Percentiles rank a stretch among this genome's conserved stretches.
Conservation (phyloP, 345 rosid genomes). For the Gossypium australe region DNA sequence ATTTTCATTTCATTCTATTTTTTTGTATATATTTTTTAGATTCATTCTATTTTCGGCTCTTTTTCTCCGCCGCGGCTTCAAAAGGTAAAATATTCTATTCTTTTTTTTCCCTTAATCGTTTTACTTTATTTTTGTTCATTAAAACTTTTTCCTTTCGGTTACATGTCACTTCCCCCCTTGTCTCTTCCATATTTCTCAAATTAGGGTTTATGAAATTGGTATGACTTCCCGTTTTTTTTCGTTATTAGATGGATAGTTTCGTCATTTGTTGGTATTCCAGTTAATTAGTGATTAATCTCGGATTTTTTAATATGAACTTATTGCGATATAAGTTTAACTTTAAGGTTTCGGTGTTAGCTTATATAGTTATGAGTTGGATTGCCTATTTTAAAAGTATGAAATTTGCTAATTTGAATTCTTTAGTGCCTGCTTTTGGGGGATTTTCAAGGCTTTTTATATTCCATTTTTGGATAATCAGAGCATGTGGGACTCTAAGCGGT, state of each 20-base stretch:
- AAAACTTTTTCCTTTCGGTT: background rate
- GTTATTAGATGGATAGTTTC: background rate
- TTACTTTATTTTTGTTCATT: background rate
- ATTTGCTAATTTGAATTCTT: background rate
- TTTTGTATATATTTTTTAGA: too few species aligned
- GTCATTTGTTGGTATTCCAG: background rate
- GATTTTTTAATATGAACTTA: background rate
- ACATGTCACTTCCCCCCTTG: background rate
- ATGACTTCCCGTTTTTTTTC: background rate
- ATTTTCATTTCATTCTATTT: too few species aligned
- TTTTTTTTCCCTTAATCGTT: background rate
- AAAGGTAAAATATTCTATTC: background rate
- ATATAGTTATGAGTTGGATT: background rate
- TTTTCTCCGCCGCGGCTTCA: background rate
- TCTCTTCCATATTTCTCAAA: background rate
- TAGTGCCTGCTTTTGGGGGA: background rate
- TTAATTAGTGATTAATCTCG: background rate
- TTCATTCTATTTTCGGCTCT: background rate
- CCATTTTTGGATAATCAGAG: background rate
- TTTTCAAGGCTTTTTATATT: background rate
- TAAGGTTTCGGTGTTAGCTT: background rate
- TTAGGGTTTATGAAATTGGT: constrained; percentile 26
- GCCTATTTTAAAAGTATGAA: background rate
- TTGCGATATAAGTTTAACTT: background rate
- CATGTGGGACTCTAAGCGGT: too few species aligned